Evolutionary conservation across 1,284 basidiomycete genomes (phyloP).

Genomic region (Pseudozyma sp.): DNA sequence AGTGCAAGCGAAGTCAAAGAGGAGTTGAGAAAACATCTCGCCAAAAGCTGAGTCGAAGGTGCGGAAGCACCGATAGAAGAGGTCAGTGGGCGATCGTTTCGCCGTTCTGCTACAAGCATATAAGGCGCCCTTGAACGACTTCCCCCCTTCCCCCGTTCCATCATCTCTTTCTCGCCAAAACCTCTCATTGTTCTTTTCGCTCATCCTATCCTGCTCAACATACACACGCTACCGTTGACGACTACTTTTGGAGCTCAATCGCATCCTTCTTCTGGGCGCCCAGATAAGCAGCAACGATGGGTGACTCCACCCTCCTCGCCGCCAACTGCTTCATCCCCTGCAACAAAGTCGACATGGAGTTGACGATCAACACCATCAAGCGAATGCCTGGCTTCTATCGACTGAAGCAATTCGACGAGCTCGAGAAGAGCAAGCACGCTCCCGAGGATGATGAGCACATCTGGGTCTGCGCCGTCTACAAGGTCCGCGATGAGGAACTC

Average conservation of each 20-base stretch:
- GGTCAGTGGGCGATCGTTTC: too few species aligned
- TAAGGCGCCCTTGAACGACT: not conserved
- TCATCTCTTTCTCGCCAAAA: not conserved
- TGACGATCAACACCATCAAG: not conserved
- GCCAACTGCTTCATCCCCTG: constrained; percentile 4
- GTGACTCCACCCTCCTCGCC: not conserved
- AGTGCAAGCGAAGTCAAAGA: too few species aligned
- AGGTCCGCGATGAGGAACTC: not conserved
- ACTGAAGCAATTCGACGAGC: not conserved
- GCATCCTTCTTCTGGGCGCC: not conserved
- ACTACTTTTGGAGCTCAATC: not conserved
- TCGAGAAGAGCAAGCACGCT: not conserved
- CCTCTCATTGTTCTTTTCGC: too few species aligned
- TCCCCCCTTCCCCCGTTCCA: not conserved
- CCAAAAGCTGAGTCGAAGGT: not conserved
- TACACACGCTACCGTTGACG: too few species aligned
- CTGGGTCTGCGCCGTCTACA: constrained; percentile 3
- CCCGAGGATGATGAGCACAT: not conserved
- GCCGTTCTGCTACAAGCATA: not conserved
- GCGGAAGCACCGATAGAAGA: not conserved
- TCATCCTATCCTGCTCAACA: too few species aligned
- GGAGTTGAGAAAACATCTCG: too few species aligned
- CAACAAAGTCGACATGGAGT: not conserved
- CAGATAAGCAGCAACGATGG: not conserved
- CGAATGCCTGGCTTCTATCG: too few species aligned